These are phyloP conservation scores for Anisodus acutangulus DNA, from an alignment of 257 asterid species.

Conservation along the genomic window DNA sequence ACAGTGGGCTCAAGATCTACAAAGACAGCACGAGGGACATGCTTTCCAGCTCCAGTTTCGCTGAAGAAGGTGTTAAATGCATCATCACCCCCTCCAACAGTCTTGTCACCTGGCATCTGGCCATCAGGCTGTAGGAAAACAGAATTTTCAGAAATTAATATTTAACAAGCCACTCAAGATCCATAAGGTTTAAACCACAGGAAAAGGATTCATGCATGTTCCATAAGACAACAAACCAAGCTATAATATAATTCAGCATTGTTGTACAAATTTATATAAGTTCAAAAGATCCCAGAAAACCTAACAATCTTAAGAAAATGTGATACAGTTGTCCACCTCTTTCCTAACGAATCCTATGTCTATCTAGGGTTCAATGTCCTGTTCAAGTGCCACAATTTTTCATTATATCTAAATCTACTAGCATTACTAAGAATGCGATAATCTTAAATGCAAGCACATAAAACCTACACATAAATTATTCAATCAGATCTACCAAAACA, in stretches of 20 bases:
- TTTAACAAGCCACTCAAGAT: background rate
- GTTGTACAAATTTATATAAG: no score
- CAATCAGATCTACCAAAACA: background rate
- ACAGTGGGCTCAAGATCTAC: constrained; percentile 42
- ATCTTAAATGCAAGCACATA: no score
- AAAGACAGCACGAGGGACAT: constrained; percentile 41
- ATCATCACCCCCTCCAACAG: constrained; percentile 40
- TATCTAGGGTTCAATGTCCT: no score
- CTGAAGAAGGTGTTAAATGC: constrained; percentile 42
- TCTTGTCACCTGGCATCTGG: background rate
- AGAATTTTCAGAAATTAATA: background rate
- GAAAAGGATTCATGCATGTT: background rate
- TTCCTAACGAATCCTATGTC: no score
- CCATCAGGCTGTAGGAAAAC: constrained; percentile 37
- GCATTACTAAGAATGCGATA: no score
- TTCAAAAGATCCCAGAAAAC: no score
- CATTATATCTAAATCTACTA: no score
- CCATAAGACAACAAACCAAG: background rate
- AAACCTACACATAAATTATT: background rate
- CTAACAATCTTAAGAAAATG: no score
- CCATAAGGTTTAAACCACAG: background rate
- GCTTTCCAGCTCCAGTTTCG: constrained; percentile 42
- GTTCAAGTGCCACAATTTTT: no score
- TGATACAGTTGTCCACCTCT: no score
- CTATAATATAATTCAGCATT: background rate